phyloP scores from a whole-genome alignment of 2,329 filamentous ascomycete species.

The Fusarium lateritium region DNA sequence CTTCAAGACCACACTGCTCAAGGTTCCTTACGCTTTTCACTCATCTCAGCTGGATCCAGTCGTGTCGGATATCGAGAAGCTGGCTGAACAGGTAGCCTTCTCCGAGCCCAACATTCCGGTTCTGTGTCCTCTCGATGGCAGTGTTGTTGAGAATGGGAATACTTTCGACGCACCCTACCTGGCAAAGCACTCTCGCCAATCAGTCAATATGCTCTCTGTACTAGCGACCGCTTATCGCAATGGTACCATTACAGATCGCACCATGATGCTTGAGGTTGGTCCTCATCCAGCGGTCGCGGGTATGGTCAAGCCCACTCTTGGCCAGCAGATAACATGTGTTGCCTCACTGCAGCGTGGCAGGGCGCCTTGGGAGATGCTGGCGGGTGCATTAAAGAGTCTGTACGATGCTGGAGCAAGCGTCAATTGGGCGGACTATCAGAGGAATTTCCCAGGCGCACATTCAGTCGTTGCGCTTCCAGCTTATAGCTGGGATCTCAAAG shows the following conservation, averaged over 20 bases:
- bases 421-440: constrained; percentile 51
- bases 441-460: constrained; percentile 30
- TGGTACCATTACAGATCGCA: constrained; percentile 10
- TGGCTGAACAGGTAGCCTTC: constrained; percentile 24
- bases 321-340: constrained; percentile 29
- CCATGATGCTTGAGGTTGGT: constrained; percentile 38
- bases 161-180: constrained; percentile 34
- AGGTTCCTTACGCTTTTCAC: constrained; percentile 57
- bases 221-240: constrained; percentile 14
- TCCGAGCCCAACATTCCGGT: constrained; percentile 15
- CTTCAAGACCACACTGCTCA: constrained; percentile 54
- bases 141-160: constrained; percentile 9
- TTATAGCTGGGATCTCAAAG: constrained; percentile 82
- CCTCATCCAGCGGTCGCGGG: constrained; percentile 40
- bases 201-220: constrained; percentile 38
- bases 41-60: constrained; percentile 58
- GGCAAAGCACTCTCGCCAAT: constrained; percentile 30
- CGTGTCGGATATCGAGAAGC: constrained; percentile 62
- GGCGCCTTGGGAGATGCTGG: constrained; percentile 29
- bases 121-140: constrained; percentile 33
- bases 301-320: constrained; percentile 38
- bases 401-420: constrained; percentile 35
- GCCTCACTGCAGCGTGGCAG: constrained; percentile 31
- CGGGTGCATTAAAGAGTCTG: constrained; percentile 12
- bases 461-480: constrained; percentile 73